A percentile compares a stretch with the other conserved stretches of the same genome.
These are phyloP conservation scores for Hypoxylon sp. DNA, from an alignment of 2,329 filamentous ascomycete species.

Conservation along the genomic window DNA sequence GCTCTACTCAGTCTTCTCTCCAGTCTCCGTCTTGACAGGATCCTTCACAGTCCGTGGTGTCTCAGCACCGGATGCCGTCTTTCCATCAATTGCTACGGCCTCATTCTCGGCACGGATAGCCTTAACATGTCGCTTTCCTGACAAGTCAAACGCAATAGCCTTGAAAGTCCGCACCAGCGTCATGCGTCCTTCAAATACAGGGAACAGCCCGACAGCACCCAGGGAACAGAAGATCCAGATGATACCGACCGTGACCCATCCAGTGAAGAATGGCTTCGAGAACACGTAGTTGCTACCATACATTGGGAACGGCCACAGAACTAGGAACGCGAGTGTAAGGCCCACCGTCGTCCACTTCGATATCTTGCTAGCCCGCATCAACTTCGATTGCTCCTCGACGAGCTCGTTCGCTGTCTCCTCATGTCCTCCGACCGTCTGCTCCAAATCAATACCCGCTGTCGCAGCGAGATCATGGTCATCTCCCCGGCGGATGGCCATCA, in stretches of 20 bases:
- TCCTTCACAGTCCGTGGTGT: slow-evolving; percentile 36
- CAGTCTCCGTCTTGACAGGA: slow-evolving; percentile 21
- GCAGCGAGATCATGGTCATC: slow-evolving; percentile 82
- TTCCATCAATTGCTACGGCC: slow-evolving; percentile 39
- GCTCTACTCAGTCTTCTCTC: slow-evolving; percentile 27
- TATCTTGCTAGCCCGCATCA: slow-evolving; percentile 54
- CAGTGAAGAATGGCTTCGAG: slow-evolving; percentile 84
- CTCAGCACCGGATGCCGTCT: slow-evolving; percentile 36
- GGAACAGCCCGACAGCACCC: slow-evolving; percentile 83
- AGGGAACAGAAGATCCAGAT: slow-evolving; percentile 84
- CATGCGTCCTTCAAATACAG: slow-evolving; percentile 81
- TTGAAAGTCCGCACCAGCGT: slow-evolving; percentile 75
- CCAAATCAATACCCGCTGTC: slow-evolving; percentile 75
- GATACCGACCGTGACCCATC: slow-evolving; percentile 83
- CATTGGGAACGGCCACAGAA: slow-evolving; percentile 94
- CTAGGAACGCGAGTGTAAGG: slow-evolving; percentile 78
- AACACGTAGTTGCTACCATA: slow-evolving; percentile 88
- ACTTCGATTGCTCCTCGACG: slow-evolving; percentile 46
- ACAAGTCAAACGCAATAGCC: slow-evolving; percentile 74
- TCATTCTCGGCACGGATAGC: slow-evolving; percentile 51
- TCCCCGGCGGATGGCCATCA: slow-evolving; percentile 82
- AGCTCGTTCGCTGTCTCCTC: slow-evolving; percentile 59
- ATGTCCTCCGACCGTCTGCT: slow-evolving; percentile 65
- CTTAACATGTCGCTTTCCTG: slow-evolving; percentile 58
- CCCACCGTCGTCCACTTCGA: slow-evolving; percentile 67